Evolutionary conservation across 148 eudicot species (phyloP).

Genomic region (Rhododendron simsii): DNA sequence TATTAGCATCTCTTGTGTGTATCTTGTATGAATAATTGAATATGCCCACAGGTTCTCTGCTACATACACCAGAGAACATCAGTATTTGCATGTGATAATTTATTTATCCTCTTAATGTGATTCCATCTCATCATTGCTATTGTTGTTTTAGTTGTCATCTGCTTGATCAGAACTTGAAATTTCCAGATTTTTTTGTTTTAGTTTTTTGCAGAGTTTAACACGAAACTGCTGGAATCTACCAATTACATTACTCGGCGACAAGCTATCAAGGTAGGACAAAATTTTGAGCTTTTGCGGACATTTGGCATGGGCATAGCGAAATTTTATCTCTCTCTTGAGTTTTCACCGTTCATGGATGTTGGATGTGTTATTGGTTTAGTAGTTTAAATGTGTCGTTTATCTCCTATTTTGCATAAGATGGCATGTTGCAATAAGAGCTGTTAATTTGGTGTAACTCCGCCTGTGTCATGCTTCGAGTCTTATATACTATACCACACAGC

Average conservation of each 20-base stretch:
- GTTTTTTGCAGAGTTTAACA: conserved; percentile 63
- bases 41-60: not conserved
- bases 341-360: not conserved
- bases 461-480: not conserved
- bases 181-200: conserved; percentile 4
- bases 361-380: not conserved
- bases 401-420: not conserved
- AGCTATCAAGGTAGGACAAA: conserved; percentile 59
- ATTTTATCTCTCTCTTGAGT: not conserved
- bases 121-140: not conserved
- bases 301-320: not conserved
- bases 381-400: not conserved
- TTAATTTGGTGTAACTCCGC: not conserved
- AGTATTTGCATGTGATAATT: not conserved
- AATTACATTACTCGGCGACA: conserved; percentile 83
- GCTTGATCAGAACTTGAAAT: not conserved
- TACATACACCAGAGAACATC: not conserved
- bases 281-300: not conserved
- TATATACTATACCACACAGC: not conserved
- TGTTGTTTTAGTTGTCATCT: conserved; percentile 5
- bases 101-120: not conserved
- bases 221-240: conserved; percentile 73
- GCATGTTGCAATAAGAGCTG: not conserved
- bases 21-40: not conserved
- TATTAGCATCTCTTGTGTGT: not conserved